These are phyloP conservation scores for Porogramme epimiltina DNA, from an alignment of 1,284 basidiomycete genomes.

Conservation along the genomic window DNA sequence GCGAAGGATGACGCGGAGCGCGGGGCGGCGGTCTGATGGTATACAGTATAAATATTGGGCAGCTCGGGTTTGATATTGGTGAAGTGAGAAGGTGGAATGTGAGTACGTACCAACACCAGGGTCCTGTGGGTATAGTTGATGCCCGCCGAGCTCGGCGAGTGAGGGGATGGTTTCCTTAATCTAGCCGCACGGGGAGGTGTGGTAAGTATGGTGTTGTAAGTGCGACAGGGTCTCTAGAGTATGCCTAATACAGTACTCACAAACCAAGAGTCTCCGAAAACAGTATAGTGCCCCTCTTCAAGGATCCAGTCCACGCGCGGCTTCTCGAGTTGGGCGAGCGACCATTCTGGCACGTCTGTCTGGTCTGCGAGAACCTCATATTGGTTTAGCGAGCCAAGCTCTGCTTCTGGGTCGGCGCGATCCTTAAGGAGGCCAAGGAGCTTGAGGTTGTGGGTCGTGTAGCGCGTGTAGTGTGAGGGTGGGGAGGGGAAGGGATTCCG, in stretches of 20 bases:
- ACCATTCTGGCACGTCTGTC: slow-evolving; percentile 71
- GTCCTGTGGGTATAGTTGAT: slow-evolving; percentile 73
- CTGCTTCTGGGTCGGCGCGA: slow-evolving; percentile 41
- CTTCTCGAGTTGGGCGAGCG: slow-evolving; percentile 71
- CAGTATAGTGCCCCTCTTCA: slow-evolving; percentile 67
- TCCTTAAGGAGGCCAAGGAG: slow-evolving; percentile 62
- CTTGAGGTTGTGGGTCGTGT: slow-evolving; percentile 67
- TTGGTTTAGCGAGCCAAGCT: slow-evolving; percentile 51
- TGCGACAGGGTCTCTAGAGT: too few species aligned
- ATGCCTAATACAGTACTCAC: slow-evolving; percentile 42
- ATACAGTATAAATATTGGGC: not conserved
- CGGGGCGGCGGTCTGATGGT: slow-evolving; percentile 67
- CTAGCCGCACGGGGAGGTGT: slow-evolving; percentile 34
- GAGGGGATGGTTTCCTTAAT: slow-evolving; percentile 78
- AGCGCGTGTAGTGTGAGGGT: slow-evolving; percentile 75
- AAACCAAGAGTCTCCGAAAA: slow-evolving; percentile 83
- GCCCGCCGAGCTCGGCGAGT: slow-evolving; percentile 67
- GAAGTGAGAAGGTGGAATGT: not conserved
- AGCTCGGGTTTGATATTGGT: too few species aligned
- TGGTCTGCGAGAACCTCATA: slow-evolving; percentile 65
- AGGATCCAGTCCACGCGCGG: slow-evolving; percentile 82
- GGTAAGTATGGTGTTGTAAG: too few species aligned
- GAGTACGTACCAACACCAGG: slow-evolving; percentile 56
- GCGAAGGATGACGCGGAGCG: slow-evolving; percentile 62
- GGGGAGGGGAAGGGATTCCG: slow-evolving; percentile 83